These are phyloP conservation scores for Phytophthora chlamydospora DNA, from an alignment of 352 stramenopile genomes.

Conservation along the genomic window DNA sequence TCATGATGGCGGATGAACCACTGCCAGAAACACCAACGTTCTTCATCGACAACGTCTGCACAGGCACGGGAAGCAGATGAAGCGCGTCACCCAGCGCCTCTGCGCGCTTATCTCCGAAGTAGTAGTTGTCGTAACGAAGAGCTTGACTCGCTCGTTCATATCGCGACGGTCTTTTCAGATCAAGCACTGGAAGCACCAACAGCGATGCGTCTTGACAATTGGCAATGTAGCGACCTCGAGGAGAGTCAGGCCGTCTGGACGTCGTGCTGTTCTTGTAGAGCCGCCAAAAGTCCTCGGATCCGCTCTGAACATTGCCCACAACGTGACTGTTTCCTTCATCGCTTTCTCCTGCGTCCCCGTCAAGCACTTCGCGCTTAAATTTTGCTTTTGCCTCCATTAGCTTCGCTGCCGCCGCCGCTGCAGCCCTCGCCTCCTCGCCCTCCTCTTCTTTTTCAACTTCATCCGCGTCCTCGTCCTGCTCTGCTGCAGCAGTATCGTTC, in stretches of 20 bases:
- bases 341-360: conserved; percentile 30
- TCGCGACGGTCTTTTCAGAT: conserved; percentile 51
- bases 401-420: conserved; percentile 18
- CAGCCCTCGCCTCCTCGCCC: conserved; percentile 11
- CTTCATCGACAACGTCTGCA: conserved; percentile 75
- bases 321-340: neutral
- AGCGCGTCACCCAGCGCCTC: conserved; percentile 67
- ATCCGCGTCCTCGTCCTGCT: conserved; percentile 14
- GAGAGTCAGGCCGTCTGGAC: conserved; percentile 50
- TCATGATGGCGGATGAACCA: conserved; percentile 65
- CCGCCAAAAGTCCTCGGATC: conserved; percentile 53
- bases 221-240: conserved; percentile 64
- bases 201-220: conserved; percentile 63
- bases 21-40: conserved; percentile 67
- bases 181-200: conserved; percentile 70
- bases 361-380: conserved; percentile 62
- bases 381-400: conserved; percentile 24
- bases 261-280: conserved; percentile 58
- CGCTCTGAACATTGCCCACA: conserved; percentile 5
- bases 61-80: conserved; percentile 54
- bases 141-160: conserved; percentile 50
- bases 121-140: conserved; percentile 77
- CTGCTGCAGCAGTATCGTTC: neutral
- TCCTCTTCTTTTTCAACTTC: conserved; percentile 13
- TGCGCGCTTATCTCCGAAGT: conserved; percentile 70